phyloP scores from a whole-genome alignment of 208 protist genomes.

The Trypanosoma theileri region DNA sequence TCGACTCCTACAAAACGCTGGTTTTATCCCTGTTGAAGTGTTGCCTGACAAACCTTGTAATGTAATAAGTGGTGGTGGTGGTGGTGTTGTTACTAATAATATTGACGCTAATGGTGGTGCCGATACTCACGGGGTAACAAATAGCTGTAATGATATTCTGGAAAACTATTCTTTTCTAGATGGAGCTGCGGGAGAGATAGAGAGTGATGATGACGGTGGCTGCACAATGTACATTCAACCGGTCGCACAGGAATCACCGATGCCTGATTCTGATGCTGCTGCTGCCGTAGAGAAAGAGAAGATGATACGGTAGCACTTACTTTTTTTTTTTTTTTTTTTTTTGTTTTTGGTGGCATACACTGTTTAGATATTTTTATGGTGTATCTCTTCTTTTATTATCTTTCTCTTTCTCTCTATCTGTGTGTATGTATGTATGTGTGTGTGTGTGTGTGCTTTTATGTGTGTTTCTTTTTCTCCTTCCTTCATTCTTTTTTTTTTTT shows the following conservation, averaged over 20 bases:
- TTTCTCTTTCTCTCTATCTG: too few species aligned
- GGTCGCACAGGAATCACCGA: constrained; percentile 9
- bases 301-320: too few species aligned
- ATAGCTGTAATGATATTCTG: constrained; percentile 27
- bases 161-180: constrained; percentile 1
- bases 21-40: background rate
- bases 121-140: constrained; percentile 40
- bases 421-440: too few species aligned
- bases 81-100: background rate
- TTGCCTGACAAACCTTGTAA: constrained; percentile 3
- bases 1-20: constrained; percentile 12
- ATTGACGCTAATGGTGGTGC: background rate
- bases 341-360: too few species aligned
- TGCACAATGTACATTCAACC: constrained; percentile 50
- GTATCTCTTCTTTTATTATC: too few species aligned
- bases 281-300: background rate
- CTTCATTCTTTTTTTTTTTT: too few species aligned
- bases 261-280: constrained; percentile 3
- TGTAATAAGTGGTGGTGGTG: background rate
- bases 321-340: too few species aligned
- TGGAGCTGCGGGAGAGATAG: constrained; percentile 31
- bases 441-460: too few species aligned
- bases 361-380: too few species aligned
- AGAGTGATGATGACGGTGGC: constrained; percentile 46
- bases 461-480: too few species aligned